Evolutionary conservation across 176 grass and related monocot species (phyloP).

Genomic region (Alopecurus myosuroides): DNA sequence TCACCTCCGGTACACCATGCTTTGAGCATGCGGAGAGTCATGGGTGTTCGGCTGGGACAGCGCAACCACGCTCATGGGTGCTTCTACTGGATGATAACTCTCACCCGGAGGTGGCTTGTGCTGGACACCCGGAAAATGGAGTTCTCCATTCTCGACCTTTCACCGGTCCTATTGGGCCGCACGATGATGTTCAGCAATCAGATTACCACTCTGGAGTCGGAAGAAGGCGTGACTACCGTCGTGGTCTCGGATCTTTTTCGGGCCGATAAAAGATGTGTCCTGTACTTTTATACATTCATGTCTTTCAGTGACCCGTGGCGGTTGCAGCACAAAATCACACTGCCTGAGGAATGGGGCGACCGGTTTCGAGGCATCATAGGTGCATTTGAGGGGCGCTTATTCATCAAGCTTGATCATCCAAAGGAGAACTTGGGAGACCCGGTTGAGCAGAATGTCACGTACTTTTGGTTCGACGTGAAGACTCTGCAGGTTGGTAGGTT

Average conservation of each 20-base stretch:
- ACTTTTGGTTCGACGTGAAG: conserved; percentile 29
- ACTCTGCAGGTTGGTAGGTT: conserved; percentile 32
- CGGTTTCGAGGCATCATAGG: conserved; percentile 47
- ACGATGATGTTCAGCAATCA: conserved; percentile 45
- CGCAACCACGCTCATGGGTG: conserved; percentile 36
- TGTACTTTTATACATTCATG: conserved; percentile 39
- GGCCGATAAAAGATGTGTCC: conserved; percentile 26
- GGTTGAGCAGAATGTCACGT: conserved; percentile 23
- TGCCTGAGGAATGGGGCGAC: conserved; percentile 50
- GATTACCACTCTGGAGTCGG: conserved; percentile 41
- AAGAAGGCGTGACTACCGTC: conserved; percentile 1
- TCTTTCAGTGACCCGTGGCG: conserved; percentile 31
- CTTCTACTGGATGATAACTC: conserved; percentile 48
- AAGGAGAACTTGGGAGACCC: conserved; percentile 38
- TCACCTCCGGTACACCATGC: conserved; percentile 33
- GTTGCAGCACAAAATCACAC: conserved; percentile 24
- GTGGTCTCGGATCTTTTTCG: conserved; percentile 32
- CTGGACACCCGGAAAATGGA: conserved; percentile 32
- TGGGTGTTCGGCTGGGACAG: conserved; percentile 31
- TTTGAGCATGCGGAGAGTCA: conserved; percentile 39
- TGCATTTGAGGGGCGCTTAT: conserved; percentile 10
- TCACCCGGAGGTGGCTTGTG: conserved; percentile 40
- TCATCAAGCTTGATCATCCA: conserved; percentile 37
- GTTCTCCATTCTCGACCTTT: conserved; percentile 35
- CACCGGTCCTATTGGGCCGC: conserved; percentile 24